These are phyloP conservation scores for Chlorella sp. DNA, from an alignment of 139 green algal genomes.

Conservation along the genomic window DNA sequence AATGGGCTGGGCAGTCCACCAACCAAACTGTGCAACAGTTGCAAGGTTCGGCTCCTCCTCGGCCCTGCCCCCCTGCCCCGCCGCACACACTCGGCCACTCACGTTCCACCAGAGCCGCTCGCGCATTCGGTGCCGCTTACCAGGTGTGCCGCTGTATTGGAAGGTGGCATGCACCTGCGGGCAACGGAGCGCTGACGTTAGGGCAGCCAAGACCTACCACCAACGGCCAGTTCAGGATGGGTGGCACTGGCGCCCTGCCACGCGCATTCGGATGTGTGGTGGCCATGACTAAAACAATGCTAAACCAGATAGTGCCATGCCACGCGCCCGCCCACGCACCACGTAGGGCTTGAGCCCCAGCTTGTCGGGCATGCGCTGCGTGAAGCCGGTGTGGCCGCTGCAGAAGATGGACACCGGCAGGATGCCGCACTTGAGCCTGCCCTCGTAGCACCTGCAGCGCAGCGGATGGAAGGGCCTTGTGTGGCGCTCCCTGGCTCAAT, in stretches of 20 bases:
- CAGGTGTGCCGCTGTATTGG: conserved; percentile 45
- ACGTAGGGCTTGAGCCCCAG: conserved; percentile 41
- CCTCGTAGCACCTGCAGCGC: conserved; percentile 22
- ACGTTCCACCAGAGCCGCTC: conserved; percentile 44
- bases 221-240: too few relatives aligned
- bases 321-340: too few relatives aligned
- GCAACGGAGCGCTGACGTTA: too few relatives aligned
- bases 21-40: background rate
- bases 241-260: too few relatives aligned
- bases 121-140: conserved; percentile 58
- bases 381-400: conserved; percentile 49
- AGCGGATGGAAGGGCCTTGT: too few relatives aligned
- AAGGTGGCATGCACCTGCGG: conserved; percentile 42
- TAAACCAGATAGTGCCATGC: too few relatives aligned
- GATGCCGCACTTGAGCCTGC: conserved; percentile 32
- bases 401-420: conserved; percentile 43
- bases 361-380: conserved; percentile 28
- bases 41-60: background rate
- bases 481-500: too few relatives aligned
- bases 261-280: too few relatives aligned
- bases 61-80: background rate
- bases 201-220: too few relatives aligned
- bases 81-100: background rate
- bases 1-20: background rate
- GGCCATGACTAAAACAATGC: too few relatives aligned